Evolutionary conservation across 2,329 filamentous ascomycete species (phyloP), one percentile per base, ranked within the genome.

Genomic region (Chalara sp.): DNA sequence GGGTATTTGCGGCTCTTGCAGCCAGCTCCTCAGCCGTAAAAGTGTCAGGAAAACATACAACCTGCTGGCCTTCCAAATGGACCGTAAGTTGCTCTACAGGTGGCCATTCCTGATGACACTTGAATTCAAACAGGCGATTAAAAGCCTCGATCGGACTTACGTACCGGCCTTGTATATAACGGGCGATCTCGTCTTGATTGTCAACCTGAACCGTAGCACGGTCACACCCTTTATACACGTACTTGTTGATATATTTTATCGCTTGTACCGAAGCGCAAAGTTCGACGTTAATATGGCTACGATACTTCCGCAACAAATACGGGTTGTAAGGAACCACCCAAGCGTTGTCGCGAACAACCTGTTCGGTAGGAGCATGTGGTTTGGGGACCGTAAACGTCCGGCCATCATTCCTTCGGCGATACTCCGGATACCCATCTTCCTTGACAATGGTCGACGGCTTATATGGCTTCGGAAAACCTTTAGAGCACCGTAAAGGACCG

Each of bases 191-290:
- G 35, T 54, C 46, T 6, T 53, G 8, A 10, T 6, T 13, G 32
- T 29, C 11, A 10, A 51, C 40, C n/a, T 13, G 31, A 6, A 49
- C 13, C 2, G 46, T 44, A 1, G 46, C 50, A n/a, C 40, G 29
- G 32, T 56, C 47, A 29, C 32, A 13, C 6, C 49, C 35, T 42
- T 56, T 56, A 44, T 56, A 56, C 3, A 56, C 40, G 41, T 56
- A 56, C 42, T 56, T 56, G 32, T 53, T 29, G 2, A 56, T 53
- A 49, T 56, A 56, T 41, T 56, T 56, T 5, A 56, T 33, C 1
- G 48, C 48, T 21, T 49, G 5, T 8, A 56, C 32, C 5, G 35
- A 42, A 2, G 46, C 41, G 31, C 52, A 56, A 3, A 56, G 35
- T 45, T 56, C 52, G 2, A 56, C 39, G 29, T 46, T 46, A 3